phyloP scores from a whole-genome alignment of 176 grass and related monocot species.

The Melocanna baccifera region DNA sequence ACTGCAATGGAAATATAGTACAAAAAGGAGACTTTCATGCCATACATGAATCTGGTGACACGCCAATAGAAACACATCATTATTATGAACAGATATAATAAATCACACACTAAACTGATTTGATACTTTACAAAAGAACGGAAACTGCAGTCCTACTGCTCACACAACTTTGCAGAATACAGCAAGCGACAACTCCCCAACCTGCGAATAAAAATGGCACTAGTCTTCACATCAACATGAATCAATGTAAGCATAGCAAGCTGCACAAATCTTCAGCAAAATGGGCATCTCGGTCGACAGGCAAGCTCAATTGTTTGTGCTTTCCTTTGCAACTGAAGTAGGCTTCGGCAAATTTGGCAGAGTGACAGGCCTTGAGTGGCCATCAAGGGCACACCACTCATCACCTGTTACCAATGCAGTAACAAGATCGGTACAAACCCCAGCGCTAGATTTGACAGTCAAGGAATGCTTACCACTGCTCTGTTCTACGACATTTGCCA shows the following conservation, averaged over 20 bases:
- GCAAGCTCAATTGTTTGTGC: conserved; percentile 21
- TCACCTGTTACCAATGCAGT: conserved; percentile 15
- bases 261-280: conserved; percentile 15
- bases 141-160: conserved; percentile 33
- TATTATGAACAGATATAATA: conserved; percentile 33
- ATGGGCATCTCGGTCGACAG: not conserved
- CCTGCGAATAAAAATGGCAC: conserved; percentile 32
- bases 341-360: conserved; percentile 18
- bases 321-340: conserved; percentile 14
- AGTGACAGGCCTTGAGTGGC: not conserved
- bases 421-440: conserved; percentile 34
- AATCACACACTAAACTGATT: conserved; percentile 47
- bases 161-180: conserved; percentile 1
- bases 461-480: conserved; percentile 35
- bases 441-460: conserved; percentile 30
- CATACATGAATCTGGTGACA: conserved; percentile 10
- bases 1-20: not conserved
- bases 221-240: conserved; percentile 22
- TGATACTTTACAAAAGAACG: conserved; percentile 41
- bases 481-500: conserved; percentile 5
- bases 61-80: conserved; percentile 1
- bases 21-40: not conserved
- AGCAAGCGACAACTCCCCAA: conserved; percentile 17
- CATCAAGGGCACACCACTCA: conserved; percentile 31
- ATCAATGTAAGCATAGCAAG: conserved; percentile 20